Base-by-base conservation (phyloP, 2,329 filamentous ascomycete species). In the Phialocephala sp. region DNA sequence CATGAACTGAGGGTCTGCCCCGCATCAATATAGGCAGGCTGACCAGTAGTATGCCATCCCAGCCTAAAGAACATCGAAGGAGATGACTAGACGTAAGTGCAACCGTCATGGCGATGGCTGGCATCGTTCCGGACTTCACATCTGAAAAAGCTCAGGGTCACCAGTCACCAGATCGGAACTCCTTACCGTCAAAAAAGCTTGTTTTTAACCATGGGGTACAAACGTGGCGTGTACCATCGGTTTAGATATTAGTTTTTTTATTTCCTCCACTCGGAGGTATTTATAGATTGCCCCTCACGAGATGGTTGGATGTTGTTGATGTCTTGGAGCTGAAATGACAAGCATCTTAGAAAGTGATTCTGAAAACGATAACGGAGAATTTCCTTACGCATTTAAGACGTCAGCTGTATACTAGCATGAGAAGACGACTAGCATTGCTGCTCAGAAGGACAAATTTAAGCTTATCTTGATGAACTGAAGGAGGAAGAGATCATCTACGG, bases 41-140 rank as follows among this genome's bases (percentile, higher is more conserved):
- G 57, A 47, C 64, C 64, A 65, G 47, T 65, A 39, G 50, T 35
- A 61, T 66, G 22, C 66, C 39, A 37, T 47, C 63, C 68, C 64
- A 65, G 66, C 55, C 62, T 58, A 66, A 67, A 67, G 54, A 45
- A 65, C 35, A 55, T 63, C 66, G 67, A 67, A 61, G 67, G 65
- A 47, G 27, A 58, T 27, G 20, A 27, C 50, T 54, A 54, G 50
- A 43, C 59, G 59, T 54, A 32, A 15, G 3, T 58, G 22, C 37
- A 61, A 36, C 43, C 59, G 6, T 43, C 39, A 47, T 62, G 58
- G 60, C 37, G 41, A 36, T 37, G 54, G 65, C 54, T 67, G 41
- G 52, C 52, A 50, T 35, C 52, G 58, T 47, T 66, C 60, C 61
- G 62, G 54, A 66, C 54, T 39, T 52, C 60, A 50, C 18, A 63